Base-by-base conservation (phyloP, 768 basidiomycete genomes). In the Suillus fuscotomentosus region DNA sequence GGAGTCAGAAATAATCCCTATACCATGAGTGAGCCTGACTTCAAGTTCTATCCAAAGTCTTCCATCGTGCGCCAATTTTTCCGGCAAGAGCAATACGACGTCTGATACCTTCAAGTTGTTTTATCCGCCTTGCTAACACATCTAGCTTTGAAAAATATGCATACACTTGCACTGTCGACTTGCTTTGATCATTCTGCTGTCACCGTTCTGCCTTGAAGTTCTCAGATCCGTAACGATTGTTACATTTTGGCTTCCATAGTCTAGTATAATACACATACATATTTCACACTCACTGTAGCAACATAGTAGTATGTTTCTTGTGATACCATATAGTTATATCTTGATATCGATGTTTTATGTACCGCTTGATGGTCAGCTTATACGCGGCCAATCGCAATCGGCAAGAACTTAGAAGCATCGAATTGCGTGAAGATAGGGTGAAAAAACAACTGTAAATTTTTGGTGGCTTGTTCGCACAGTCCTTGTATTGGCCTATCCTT, bases 1-100 rank as follows among this genome's bases (percentile, higher is more conserved):
- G 63, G 78, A 80, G 56, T 45, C 74, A 2, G 80, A 85, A 78
- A 79, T 82, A 53, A 80, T 89, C 60, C 71, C 77, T 64, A 80
- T 88, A 72, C 78, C 71, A 75, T 84, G 74, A 84, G 73, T 75
- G 68, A 71, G 57, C 57, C 57, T 59, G 57, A 59, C 57, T 59
- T 59, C 57, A 59, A 59, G 57, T 59, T 41, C 22, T 57, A 38
- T 59, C 17, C 56, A 42, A 13, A 42, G 34, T n/a, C 20, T 11
- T 14, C 43, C 56, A 24, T 20, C 7, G 61, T 39, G 34, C 42
- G 36, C 59, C 61, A 48, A 42, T 60, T 48, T n/a, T 36, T 63
- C 63, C 31, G 60, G 60, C 42, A 36, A 47, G 63, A 38, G 60
- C 39, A 47, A 22, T 24, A 24, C 14, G 36, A 48, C 7, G 24